Base-by-base conservation (phyloP, 345 rosid genomes). In the Lepidium sativum region DNA sequence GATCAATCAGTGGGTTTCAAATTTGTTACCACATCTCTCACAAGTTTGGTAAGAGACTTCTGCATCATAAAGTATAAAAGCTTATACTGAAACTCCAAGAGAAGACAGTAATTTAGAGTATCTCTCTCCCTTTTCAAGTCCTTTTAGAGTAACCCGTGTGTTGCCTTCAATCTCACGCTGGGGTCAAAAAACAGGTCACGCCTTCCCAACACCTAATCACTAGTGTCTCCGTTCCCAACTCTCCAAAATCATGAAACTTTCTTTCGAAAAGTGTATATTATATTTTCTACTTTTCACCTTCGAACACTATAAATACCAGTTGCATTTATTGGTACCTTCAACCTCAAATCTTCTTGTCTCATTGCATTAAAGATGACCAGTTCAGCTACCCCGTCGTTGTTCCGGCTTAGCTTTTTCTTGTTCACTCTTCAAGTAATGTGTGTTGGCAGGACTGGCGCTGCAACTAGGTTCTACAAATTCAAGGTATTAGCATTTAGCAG, bases 391-490 rank as follows among this genome's bases (percentile, higher is more conserved):
- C 47, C 27, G 8, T 60, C 77, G 31, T 21, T 80, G 55, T 40
- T 78, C 48, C 80, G 67, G 79, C 58, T 55, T 76, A 62, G 77
- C 67, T 18, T 76, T 25, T 71, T 64, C 71, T 63, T 72, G 50
- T 67, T 39, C 66, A 45, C 64, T 51, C 69, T 69, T 32, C 80
- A 68, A 20, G 74, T 77, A 20, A 58, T 68, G 77, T 51, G 40
- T 54, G 2, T 80, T 78, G 78, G 80, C 80, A 55, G 7, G 39
- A 29, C 78, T 79, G 14, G 44, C 78, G 52, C 73, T 60, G 63
- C 89, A 13, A 79, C 95, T 72, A 81, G 85, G 53, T 80, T 87
- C 81, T 89, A 87, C 56, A 85, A 83, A 43, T 89, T 89, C 70
- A 87, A 87, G 86, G 95, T 80, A 71, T 68, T 37, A 55, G n/a